Percentiles rank a stretch among this genome's conserved stretches.
These are phyloP conservation scores for Corrigiola litoralis DNA, from an alignment of 179 eudicot genomes.

Conservation along the genomic window DNA sequence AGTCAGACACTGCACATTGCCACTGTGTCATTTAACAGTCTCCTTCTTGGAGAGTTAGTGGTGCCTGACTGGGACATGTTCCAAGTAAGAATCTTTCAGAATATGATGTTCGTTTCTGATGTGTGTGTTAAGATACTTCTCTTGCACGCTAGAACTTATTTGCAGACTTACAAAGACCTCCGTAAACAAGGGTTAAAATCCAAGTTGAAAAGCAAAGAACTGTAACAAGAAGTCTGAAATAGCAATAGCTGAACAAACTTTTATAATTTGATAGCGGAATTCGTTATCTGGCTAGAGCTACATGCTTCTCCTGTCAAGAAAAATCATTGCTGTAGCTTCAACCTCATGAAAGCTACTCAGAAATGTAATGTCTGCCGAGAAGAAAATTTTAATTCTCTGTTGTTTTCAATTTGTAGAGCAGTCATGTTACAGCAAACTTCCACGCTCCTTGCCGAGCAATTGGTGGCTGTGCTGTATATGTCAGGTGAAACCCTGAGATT, in stretches of 20 bases:
- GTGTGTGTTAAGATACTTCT: not conserved
- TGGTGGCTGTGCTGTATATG: constrained; percentile 77
- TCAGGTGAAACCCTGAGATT: constrained; percentile 40
- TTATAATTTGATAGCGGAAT: too few relatives aligned
- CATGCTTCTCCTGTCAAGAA: too few relatives aligned
- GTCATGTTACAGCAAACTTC: constrained; percentile 59
- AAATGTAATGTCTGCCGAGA: not conserved
- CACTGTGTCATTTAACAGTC: constrained; percentile 66
- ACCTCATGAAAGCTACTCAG: too few relatives aligned
- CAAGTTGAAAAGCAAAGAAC: too few relatives aligned
- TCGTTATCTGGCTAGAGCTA: too few relatives aligned
- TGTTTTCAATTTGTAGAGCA: constrained; percentile 43
- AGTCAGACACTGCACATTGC: constrained; percentile 70
- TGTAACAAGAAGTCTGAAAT: too few relatives aligned
- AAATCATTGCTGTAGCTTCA: too few relatives aligned
- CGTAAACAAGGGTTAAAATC: too few relatives aligned
- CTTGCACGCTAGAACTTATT: not conserved
- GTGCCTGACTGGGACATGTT: constrained; percentile 98
- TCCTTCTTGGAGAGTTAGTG: constrained; percentile 72
- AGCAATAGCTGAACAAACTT: too few relatives aligned
- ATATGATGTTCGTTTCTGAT: not conserved
- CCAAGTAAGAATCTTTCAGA: constrained; percentile 38
- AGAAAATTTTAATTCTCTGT: not conserved
- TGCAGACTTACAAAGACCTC: not conserved
- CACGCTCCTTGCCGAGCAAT: constrained; percentile 77